A percentile compares a stretch with the other conserved stretches of the same genome.
These are phyloP conservation scores for Cryptococcus maquisensis DNA, from an alignment of 1,284 basidiomycete genomes.

Conservation along the genomic window DNA sequence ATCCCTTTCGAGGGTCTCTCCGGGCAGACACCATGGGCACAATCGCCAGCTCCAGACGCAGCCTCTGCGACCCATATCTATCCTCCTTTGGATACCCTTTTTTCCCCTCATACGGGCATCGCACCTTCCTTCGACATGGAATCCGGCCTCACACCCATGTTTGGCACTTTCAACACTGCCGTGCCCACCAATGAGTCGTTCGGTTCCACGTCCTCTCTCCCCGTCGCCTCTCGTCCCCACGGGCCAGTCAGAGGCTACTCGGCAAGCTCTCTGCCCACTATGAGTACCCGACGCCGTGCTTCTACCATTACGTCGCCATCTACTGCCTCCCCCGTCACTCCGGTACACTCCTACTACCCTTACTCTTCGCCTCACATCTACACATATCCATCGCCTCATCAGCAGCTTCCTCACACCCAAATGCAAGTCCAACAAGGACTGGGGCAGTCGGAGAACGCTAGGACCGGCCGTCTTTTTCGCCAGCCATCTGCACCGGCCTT, in stretches of 20 bases:
- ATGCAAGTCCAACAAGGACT: no score
- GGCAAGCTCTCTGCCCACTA: conserved; percentile 4
- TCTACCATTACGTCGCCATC: conserved; percentile 7
- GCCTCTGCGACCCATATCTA: no score
- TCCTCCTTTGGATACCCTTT: no score
- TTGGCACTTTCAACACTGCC: conserved; percentile 8
- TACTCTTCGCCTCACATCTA: conserved; percentile 7
- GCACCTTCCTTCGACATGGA: background rate
- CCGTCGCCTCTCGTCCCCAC: background rate
- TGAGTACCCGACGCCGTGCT: conserved; percentile 2
- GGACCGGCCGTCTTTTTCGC: background rate
- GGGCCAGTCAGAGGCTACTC: conserved; percentile 11
- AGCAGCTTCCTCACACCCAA: background rate
- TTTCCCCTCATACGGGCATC: no score
- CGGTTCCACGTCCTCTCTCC: background rate
- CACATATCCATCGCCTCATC: background rate
- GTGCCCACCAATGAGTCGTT: background rate
- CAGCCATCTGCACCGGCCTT: conserved; percentile 7
- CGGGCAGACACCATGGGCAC: no score
- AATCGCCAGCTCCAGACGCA: no score
- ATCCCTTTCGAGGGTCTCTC: no score
- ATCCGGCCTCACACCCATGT: conserved; percentile 14
- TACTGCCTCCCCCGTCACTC: background rate
- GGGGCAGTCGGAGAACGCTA: no score
- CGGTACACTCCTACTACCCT: background rate